Percentiles rank a stretch among this genome's conserved stretches.
phyloP scores from a whole-genome alignment of 176 grass and related monocot species.

The Eragrostis nindensis region DNA sequence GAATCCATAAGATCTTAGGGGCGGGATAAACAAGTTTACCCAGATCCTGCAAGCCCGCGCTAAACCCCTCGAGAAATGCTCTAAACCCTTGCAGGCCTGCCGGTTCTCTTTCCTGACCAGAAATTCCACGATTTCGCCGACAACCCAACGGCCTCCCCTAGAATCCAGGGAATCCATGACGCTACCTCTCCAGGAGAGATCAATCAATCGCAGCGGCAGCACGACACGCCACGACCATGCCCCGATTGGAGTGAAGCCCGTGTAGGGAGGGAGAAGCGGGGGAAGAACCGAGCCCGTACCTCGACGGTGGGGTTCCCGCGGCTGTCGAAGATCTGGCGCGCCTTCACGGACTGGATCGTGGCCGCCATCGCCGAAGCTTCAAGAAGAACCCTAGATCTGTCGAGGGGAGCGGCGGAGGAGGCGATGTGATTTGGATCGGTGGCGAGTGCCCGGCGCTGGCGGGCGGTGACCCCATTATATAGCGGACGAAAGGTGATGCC shows the following conservation, averaged over 20 bases:
- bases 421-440: not conserved
- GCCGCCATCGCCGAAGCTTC: constrained; percentile 34
- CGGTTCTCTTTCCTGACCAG: not conserved
- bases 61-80: not conserved
- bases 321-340: constrained; percentile 68
- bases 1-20: not conserved
- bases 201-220: not conserved
- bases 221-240: too few relatives aligned
- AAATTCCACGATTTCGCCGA: not conserved
- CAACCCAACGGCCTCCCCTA: not conserved
- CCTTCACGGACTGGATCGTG: constrained; percentile 58
- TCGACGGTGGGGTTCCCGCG: constrained; percentile 59
- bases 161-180: not conserved
- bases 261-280: not conserved
- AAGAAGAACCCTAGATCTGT: not conserved
- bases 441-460: not conserved
- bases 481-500: not conserved
- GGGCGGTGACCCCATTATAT: not conserved
- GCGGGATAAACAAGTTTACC: not conserved
- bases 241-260: not conserved
- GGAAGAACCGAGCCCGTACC: not conserved
- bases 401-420: not conserved
- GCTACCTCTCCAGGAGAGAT: not conserved
- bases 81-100: not conserved
- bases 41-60: not conserved